A percentile compares a stretch with the other conserved stretches of the same genome.
Evolutionary conservation across 2,329 filamentous ascomycete species (phyloP).

Genomic region (Rutstroemia sp.): DNA sequence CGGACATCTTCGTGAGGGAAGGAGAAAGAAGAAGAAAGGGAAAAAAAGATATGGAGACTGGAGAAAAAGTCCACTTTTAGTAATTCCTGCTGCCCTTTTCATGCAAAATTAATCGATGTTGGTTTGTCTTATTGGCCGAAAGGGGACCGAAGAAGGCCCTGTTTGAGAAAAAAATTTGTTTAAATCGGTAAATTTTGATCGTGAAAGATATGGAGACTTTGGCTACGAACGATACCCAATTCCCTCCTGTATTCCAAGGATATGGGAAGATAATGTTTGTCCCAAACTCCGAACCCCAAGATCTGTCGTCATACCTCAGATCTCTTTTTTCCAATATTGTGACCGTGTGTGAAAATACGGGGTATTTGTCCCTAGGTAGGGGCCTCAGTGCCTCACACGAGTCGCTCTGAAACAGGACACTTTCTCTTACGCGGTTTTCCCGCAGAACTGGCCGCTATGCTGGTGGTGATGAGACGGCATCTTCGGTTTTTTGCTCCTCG

Average conservation of each 20-base stretch:
- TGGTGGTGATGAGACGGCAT: neutral
- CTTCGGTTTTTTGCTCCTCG: neutral
- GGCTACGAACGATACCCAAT: neutral
- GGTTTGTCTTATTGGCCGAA: slow-evolving; percentile 1
- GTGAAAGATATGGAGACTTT: neutral
- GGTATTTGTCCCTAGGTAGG: no score
- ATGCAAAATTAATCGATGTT: neutral
- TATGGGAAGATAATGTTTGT: no score
- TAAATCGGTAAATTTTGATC: neutral
- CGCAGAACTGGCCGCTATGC: neutral
- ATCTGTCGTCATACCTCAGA: neutral
- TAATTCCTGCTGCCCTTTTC: neutral
- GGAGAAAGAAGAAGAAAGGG: neutral
- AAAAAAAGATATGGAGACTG: neutral
- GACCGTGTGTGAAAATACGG: no score
- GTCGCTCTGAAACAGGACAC: neutral
- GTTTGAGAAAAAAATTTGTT: neutral
- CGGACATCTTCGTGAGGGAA: neutral
- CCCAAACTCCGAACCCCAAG: neutral
- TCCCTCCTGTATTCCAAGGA: neutral
- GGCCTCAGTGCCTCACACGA: neutral
- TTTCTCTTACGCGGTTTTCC: slow-evolving; percentile 2
- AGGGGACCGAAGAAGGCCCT: slow-evolving; percentile 7
- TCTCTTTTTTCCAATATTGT: no score
- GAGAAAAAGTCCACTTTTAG: neutral